Base-by-base conservation (phyloP, 1,284 basidiomycete species). In the Heterobasidion parviporum region DNA sequence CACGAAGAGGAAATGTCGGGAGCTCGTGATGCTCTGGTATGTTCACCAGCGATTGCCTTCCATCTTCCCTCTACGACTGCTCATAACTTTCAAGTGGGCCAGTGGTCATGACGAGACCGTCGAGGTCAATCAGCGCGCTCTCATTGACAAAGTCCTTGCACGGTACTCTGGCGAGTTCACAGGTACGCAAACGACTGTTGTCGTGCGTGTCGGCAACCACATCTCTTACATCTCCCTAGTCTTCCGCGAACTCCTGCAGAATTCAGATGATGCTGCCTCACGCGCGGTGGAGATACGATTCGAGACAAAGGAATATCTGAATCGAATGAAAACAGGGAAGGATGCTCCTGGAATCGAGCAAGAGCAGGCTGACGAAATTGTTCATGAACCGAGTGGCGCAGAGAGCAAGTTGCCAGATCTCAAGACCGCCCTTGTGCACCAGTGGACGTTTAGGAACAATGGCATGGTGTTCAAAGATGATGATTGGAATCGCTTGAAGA, bases 161-260 rank as follows among this genome's bases (percentile, higher is more conserved):
- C 80, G 96, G 48, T 99, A 98, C 69, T 92, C 91, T 20, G 95
- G 92, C 54, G 94, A 98, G 72, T 91, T 93, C 63, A 95, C 93
- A 5, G 82, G 84, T 81, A 60, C 58, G 74, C 52, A 44, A 34
- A 20, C 18, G n/a, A 14, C 20, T 16, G 8, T 12, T 14, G 5
- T 8, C 8, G 6, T 26, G 44, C 12, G 18, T 46, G 20, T n/a
- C 36, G 10, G n/a, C 51, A 10, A 16, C 18, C 12, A 16, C 20
- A 43, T 32, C 33, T 35, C 8, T 52, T 32, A 12, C 32, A 33
- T 6, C 10, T 14, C 8, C 55, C 8, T 55, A 81, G 91, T 95
- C 49, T 96, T 94, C 65, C 82, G 95, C 44, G 95, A 98, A 68
- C 82, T 98, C 9, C 74, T 98, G 0, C 79, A 98, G 74, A 98